Conservation (phyloP, 2,329 filamentous ascomycete genomes). For the Colletotrichum nymphaeae region DNA sequence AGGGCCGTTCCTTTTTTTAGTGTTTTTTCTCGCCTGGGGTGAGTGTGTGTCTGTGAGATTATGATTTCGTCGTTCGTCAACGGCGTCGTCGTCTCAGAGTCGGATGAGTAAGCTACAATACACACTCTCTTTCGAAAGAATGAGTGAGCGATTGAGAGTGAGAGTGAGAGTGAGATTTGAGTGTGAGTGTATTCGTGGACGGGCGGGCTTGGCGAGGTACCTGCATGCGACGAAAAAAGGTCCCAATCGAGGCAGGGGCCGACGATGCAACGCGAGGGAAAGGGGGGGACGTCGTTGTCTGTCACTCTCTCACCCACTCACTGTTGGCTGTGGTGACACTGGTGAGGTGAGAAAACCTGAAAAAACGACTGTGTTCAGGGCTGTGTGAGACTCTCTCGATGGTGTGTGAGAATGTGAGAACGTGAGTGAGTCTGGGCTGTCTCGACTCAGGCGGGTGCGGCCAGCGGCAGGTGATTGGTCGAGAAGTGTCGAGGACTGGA, state of each 20-base stretch:
- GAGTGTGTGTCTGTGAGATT: not conserved
- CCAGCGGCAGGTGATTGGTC: slow-evolving; percentile 16
- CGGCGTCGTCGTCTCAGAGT: not conserved
- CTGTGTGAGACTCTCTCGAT: too few species aligned
- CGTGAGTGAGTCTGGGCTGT: not conserved
- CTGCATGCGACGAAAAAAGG: not conserved
- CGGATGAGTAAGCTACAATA: not conserved
- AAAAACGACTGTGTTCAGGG: not conserved
- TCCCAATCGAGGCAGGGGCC: slow-evolving; percentile 14
- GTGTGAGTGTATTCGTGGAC: not conserved
- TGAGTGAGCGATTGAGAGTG: not conserved
- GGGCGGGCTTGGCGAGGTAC: slow-evolving; percentile 3
- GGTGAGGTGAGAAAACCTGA: not conserved
- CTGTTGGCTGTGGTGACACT: not conserved
- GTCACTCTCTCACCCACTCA: not conserved
- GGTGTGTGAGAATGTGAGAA: too few species aligned
- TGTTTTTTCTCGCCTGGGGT: not conserved
- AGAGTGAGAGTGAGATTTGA: slow-evolving; percentile 1
- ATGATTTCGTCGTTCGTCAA: not conserved
- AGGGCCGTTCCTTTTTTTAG: not conserved
- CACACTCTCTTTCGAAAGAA: not conserved
- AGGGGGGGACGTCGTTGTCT: slow-evolving; percentile 5
- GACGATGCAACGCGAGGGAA: not conserved
- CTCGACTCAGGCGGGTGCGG: slow-evolving; percentile 13
- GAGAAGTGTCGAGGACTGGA: slow-evolving; percentile 12